Evolutionary conservation across 2,329 filamentous ascomycete species (phyloP), one percentile per base, ranked within the genome.

Genomic region (Stagonosporopsis cucurbitacearum): DNA sequence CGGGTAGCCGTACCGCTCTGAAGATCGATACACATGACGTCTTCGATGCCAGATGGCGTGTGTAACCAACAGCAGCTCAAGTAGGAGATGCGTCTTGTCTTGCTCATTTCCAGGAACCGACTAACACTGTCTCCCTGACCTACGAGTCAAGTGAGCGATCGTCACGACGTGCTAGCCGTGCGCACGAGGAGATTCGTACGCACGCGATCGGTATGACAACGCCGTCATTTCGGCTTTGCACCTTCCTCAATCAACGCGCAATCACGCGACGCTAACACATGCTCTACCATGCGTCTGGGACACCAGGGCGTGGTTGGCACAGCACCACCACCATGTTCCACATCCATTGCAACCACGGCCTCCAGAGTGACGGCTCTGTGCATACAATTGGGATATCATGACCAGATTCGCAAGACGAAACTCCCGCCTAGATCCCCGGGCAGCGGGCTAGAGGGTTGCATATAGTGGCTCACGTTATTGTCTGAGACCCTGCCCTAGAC

Each of bases 391-490:
- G 36, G 17, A 26, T 22, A 32, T 20, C 6, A 32, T 48, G 32
- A 37, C 32, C 44, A 20, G 9, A 36, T 36, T 20, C 17, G n/a
- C 33, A 19, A 42, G 22, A 26, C 33, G n/a, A 42, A 22, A 35
- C 39, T 17, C 33, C 39, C 26, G 39, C 11, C 28, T 43, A 19
- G 8, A 26, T 2, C 5, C 20, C 28, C 40, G 39, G 23, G 26
- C 20, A 17, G 7, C 23, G 35, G 40, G 44, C 41, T 35, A 37
- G 32, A 39, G 44, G 26, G 33, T 41, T 41, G 33, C 47, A 25
- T 51, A 57, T 54, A 60, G n/a, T 58, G 53, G 57, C 39, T 50
- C 50, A 32, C 42, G 44, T 35, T 59, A 56, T 53, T 50, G 28
- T 30, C 45, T 52, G 36, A 40, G 33, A 46, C 43, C 50, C 40